Evolutionary conservation across 305 asterid species (phyloP).

Genomic region (Ajuga reptans): DNA sequence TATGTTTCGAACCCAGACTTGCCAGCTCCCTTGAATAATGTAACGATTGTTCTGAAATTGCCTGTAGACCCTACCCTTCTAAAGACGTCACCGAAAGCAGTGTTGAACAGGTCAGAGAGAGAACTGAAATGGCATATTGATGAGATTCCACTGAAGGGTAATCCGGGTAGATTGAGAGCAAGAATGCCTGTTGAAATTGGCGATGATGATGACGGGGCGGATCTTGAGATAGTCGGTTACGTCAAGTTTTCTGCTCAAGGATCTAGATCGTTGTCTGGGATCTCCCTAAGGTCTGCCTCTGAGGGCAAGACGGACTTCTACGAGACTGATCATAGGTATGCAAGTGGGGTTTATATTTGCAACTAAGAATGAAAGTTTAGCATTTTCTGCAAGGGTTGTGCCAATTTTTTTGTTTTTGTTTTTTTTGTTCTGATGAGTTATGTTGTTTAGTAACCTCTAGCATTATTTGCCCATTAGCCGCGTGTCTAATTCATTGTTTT

Average conservation of each 20-base stretch:
- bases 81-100: conserved; percentile 77
- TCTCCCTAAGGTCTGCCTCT: conserved; percentile 62
- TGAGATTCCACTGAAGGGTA: conserved; percentile 62
- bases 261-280: conserved; percentile 59
- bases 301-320: conserved; percentile 71
- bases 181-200: conserved; percentile 71
- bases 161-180: conserved; percentile 69
- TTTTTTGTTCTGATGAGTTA: conserved; percentile 26
- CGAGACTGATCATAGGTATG: conserved; percentile 72
- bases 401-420: conserved; percentile 25
- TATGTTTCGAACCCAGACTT: conserved; percentile 65
- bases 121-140: conserved; percentile 80
- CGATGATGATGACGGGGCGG: conserved; percentile 59
- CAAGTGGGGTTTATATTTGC: conserved; percentile 62
- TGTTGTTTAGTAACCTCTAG: conserved; percentile 20
- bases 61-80: conserved; percentile 75
- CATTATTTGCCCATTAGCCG: conserved; percentile 21
- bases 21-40: conserved; percentile 58
- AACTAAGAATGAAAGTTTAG: conserved; percentile 33
- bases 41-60: conserved; percentile 60
- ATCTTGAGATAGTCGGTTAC: conserved; percentile 55
- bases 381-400: conserved; percentile 14
- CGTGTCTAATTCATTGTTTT: conserved; percentile 21
- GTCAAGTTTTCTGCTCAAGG: conserved; percentile 64
- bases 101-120: conserved; percentile 70